A percentile compares a stretch with the other conserved stretches of the same genome.
These are phyloP conservation scores for Talinum fruticosum DNA, from an alignment of 148 eudicot genomes.

Conservation along the genomic window DNA sequence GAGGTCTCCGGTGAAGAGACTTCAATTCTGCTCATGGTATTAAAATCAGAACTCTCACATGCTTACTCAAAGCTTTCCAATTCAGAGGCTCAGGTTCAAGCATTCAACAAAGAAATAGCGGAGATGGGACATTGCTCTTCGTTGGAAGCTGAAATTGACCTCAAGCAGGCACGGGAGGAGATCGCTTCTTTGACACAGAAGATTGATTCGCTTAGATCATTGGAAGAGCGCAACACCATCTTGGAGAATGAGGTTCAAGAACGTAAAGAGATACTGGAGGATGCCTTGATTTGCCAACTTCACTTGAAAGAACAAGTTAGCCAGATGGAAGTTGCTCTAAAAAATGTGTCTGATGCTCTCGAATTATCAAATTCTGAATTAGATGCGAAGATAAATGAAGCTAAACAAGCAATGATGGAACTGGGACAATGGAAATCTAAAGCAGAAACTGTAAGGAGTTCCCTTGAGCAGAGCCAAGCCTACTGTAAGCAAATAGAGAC, in stretches of 20 bases:
- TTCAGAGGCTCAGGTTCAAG: slow-evolving; percentile 35
- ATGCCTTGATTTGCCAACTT: slow-evolving; percentile 38
- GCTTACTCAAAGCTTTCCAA: slow-evolving; percentile 36
- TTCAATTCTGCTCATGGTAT: slow-evolving; percentile 38
- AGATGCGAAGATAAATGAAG: slow-evolving; percentile 38
- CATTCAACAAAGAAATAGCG: slow-evolving; percentile 19
- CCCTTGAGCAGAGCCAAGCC: slow-evolving; percentile 43
- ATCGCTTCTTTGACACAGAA: slow-evolving; percentile 32
- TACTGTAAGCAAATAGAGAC: slow-evolving; percentile 31
- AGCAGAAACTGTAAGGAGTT: slow-evolving; percentile 38
- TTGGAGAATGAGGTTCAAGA: slow-evolving; percentile 38
- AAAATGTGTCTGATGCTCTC: slow-evolving; percentile 29
- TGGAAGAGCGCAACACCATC: slow-evolving; percentile 32
- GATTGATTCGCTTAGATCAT: slow-evolving; percentile 31
- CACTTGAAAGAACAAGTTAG: slow-evolving; percentile 43
- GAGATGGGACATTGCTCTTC: slow-evolving; percentile 28
- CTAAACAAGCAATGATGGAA: slow-evolving; percentile 30
- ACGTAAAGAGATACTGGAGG: slow-evolving; percentile 45
- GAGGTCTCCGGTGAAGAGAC: slow-evolving; percentile 57
- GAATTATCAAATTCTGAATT: slow-evolving; percentile 39
- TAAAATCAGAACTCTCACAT: slow-evolving; percentile 52
- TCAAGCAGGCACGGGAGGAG: slow-evolving; percentile 36
- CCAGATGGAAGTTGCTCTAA: slow-evolving; percentile 47
- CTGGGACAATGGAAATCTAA: slow-evolving; percentile 44
- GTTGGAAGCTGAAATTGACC: slow-evolving; percentile 22